Evolutionary conservation across 371 early-diverging fungal species (phyloP), one percentile per base, ranked within the genome.

Genomic region (Mucor piriformis): DNA sequence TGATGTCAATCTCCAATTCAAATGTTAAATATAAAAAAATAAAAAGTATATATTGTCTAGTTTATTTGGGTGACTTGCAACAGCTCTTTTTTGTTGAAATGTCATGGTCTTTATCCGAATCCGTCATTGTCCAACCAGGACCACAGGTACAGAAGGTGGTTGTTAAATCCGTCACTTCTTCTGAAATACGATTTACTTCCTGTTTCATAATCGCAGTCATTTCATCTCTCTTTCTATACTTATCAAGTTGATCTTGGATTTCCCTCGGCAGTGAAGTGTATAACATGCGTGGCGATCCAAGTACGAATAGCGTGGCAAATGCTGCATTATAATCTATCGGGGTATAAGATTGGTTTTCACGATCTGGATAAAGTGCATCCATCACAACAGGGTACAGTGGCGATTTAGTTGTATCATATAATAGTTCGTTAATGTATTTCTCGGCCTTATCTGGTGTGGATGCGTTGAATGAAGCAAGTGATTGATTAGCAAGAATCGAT

Each of bases 1-100:
- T 72, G 89, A 94, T 74, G 87, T 92, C 63, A 79, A 89, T 57
- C 68, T 88, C 79, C 77, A 83, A 78, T 77, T 73, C 44, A 50
- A 57, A 12, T 74, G 70, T 56, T 76, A 73, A 51, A 37, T 23
- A 23, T 24, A 13, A 24, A 16, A 24, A 23, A 46, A 24, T 12
- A 46, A 47, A 61, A 50, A 15, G 16, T 20, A 8, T 16, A 8
- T 16, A 20, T 35, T 32, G 25, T 21, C 44, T 46, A 33, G 12
- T 54, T 50, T 46, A 23, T 46, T 37, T 25, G 21, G 46, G 21
- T 23, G 46, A 46, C 21, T 46, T 46, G 24, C 46, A 46, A 46
- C 46, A 46, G 13, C 24, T 46, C 21, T 24, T 13, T 46, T 46
- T 46, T 8, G 23, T 11, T 43, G 21, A 20, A 21, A 8, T 21